Evolutionary conservation across 148 eudicot genomes (phyloP).

Genomic region (Selenicereus undatus): DNA sequence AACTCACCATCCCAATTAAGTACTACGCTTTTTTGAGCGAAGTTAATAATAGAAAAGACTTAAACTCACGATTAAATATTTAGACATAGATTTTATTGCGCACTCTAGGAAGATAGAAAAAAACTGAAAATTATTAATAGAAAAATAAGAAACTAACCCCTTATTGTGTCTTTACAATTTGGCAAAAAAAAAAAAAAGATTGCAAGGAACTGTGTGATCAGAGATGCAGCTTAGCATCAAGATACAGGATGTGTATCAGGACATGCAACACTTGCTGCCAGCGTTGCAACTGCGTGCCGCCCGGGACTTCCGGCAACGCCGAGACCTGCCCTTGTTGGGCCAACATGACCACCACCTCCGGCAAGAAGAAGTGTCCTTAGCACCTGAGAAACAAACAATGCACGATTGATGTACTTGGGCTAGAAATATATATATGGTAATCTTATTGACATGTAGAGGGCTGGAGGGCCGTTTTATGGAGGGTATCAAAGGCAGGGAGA

Average conservation of each 20-base stretch:
- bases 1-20: neutral
- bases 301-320: slow-evolving; percentile 47
- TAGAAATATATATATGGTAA: no score
- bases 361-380: slow-evolving; percentile 48
- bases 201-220: slow-evolving; percentile 25
- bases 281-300: slow-evolving; percentile 58
- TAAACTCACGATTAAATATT: neutral
- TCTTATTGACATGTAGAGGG: no score
- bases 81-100: neutral
- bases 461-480: no score
- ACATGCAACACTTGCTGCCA: slow-evolving; percentile 53
- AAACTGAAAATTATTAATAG: neutral
- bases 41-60: no score
- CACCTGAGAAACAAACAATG: no score
- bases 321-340: slow-evolving; percentile 43
- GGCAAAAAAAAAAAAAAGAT: slow-evolving; percentile 8
- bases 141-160: neutral
- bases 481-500: neutral
- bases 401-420: no score
- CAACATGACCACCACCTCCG: slow-evolving; percentile 36
- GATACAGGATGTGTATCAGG: slow-evolving; percentile 36
- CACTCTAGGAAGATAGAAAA: neutral
- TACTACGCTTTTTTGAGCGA: no score
- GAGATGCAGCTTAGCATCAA: slow-evolving; percentile 31
- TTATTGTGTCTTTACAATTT: neutral